Evolutionary conservation across 306 rosid species (phyloP).

Genomic region (Gleditsia sinensis): DNA sequence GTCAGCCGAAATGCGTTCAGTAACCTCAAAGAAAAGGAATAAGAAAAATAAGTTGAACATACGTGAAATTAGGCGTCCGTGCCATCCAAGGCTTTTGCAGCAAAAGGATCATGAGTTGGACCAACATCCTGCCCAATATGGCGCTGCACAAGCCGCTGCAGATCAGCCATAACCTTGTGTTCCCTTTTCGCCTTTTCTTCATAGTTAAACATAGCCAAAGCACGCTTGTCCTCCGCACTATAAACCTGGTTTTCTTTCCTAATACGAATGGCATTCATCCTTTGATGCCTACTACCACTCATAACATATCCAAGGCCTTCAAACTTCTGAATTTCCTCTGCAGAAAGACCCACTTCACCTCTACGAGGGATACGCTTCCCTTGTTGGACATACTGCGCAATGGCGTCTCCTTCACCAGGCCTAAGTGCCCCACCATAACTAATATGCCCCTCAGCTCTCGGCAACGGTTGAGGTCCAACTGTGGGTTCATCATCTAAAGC

Average conservation of each 20-base stretch:
- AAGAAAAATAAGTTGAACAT: constrained; percentile 30
- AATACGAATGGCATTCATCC: constrained; percentile 98
- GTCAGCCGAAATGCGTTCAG: neutral
- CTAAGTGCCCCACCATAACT: constrained; percentile 99
- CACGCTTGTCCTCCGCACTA: constrained; percentile 96
- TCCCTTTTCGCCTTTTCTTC: constrained; percentile 96
- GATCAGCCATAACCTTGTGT: constrained; percentile 96
- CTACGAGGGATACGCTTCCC: constrained; percentile 97
- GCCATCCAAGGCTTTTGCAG: constrained; percentile 51
- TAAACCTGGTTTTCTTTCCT: constrained; percentile 99
- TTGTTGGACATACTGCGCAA: constrained; percentile 94
- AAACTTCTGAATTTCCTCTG: constrained; percentile 85
- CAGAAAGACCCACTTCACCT: constrained; percentile 99
- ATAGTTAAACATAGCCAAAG: constrained; percentile 93
- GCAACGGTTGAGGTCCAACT: constrained; percentile 96
- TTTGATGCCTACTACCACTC: constrained; percentile 99
- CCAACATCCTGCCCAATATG: constrained; percentile 98
- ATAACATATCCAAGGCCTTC: constrained; percentile 91
- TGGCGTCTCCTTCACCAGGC: constrained; percentile 99
- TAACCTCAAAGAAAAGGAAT: neutral
- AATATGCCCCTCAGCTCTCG: constrained; percentile 95
- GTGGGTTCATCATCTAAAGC: constrained; percentile 62
- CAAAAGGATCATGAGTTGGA: constrained; percentile 91
- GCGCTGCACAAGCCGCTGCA: constrained; percentile 92
- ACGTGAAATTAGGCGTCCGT: constrained; percentile 55